Evolutionary conservation across 768 basidiomycete genomes (phyloP).

Genomic region (Terana coerulea): DNA sequence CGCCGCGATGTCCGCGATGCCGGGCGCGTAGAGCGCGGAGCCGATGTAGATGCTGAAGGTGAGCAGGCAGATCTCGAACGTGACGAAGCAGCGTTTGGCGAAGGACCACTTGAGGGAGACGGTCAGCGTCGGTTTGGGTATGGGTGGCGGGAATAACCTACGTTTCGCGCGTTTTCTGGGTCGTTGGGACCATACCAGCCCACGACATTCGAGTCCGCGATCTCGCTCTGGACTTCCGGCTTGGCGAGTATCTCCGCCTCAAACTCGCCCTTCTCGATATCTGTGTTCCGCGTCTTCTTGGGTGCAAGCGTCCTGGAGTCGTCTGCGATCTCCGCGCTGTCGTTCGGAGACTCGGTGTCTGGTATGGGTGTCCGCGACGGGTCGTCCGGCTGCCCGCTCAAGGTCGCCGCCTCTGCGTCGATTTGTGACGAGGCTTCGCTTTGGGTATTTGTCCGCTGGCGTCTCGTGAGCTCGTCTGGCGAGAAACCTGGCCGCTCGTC

Average conservation of each 20-base stretch:
- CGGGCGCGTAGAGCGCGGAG: slow-evolving; percentile 31
- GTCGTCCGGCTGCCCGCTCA: too few species aligned
- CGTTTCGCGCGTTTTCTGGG: slow-evolving; percentile 25
- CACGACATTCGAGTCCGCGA: slow-evolving; percentile 11
- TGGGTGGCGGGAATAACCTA: not conserved
- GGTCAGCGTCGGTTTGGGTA: not conserved
- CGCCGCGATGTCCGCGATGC: slow-evolving; percentile 22
- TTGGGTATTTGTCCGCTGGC: not conserved
- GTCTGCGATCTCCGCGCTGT: too few species aligned
- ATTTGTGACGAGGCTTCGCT: too few species aligned
- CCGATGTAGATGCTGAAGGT: slow-evolving; percentile 34
- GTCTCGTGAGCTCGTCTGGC: not conserved
- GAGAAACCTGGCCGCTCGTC: slow-evolving; percentile 9
- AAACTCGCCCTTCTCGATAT: not conserved
- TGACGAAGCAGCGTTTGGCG: slow-evolving; percentile 26
- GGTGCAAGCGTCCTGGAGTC: too few species aligned
- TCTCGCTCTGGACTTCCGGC: not conserved
- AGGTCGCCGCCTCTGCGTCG: too few species aligned
- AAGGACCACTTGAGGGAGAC: slow-evolving; percentile 29
- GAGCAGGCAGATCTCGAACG: slow-evolving; percentile 29
- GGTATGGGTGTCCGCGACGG: too few species aligned
- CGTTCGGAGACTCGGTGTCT: too few species aligned
- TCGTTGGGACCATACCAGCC: slow-evolving; percentile 27
- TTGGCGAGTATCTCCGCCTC: not conserved
- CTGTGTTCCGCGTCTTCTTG: not conserved